Conservation (phyloP, 2,329 filamentous ascomycete genomes). For the Colletotrichum sp. region DNA sequence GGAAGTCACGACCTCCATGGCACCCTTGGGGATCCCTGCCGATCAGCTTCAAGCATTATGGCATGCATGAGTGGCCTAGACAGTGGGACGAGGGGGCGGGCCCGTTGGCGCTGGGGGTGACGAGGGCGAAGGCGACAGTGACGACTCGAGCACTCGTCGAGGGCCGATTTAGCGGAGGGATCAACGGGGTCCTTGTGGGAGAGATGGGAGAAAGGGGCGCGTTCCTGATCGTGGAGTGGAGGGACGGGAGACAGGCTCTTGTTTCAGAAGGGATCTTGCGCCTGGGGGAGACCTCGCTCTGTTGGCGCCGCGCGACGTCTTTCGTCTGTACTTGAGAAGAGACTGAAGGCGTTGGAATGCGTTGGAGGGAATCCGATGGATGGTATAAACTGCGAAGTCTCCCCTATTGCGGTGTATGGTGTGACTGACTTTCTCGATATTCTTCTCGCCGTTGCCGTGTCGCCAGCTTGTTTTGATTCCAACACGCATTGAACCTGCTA, state of each 20-base stretch:
- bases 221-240: conserved; percentile 14
- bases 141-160: background rate
- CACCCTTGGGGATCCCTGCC: conserved; percentile 17
- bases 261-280: conserved; percentile 17
- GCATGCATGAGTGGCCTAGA: conserved; percentile 20
- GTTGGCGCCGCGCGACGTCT: conserved; percentile 7
- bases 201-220: background rate
- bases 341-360: background rate
- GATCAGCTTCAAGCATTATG: conserved; percentile 19
- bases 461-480: background rate
- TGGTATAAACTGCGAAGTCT: background rate
- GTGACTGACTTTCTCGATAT: background rate
- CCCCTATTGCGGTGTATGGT: background rate
- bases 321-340: conserved; percentile 12
- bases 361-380: background rate
- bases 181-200: conserved; percentile 7
- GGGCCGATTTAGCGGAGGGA: background rate
- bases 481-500: background rate
- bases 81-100: conserved; percentile 11
- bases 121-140: background rate
- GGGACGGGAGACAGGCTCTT: conserved; percentile 18
- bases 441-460: background rate
- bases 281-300: conserved; percentile 15
- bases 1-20: background rate
- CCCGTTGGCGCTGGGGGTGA: background rate